Percentiles rank a stretch among this genome's conserved stretches.
Conservation (phyloP, 352 stramenopile genomes). For the Phytophthora rubi region DNA sequence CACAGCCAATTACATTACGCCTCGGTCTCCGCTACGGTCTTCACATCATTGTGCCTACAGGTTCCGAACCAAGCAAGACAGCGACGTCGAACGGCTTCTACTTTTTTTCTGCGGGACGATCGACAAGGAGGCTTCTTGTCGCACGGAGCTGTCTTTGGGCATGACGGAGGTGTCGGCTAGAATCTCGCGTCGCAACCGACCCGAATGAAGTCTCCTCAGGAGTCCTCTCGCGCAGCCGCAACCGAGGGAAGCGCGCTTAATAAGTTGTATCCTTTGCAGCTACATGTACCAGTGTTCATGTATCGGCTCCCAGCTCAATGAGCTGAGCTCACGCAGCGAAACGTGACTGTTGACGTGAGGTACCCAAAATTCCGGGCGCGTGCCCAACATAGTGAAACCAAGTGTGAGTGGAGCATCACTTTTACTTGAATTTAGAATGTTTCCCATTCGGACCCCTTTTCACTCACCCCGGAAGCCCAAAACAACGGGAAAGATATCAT, state of each 20-base stretch:
- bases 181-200: too few relatives aligned
- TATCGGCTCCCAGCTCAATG: background rate
- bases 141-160: too few relatives aligned
- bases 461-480: slow-evolving; percentile 19
- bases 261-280: background rate
- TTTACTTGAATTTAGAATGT: background rate
- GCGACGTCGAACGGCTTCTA: too few relatives aligned
- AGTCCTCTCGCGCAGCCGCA: too few relatives aligned
- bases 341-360: background rate
- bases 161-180: too few relatives aligned
- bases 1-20: background rate
- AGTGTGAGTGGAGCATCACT: slow-evolving; percentile 1
- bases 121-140: too few relatives aligned
- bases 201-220: too few relatives aligned
- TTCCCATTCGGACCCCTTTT: slow-evolving; percentile 26
- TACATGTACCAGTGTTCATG: too few relatives aligned
- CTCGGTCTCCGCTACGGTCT: background rate
- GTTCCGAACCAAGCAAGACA: too few relatives aligned
- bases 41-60: too few relatives aligned
- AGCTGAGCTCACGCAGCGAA: background rate
- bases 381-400: slow-evolving; percentile 12
- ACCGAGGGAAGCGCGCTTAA: background rate
- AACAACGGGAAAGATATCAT: slow-evolving; percentile 8
- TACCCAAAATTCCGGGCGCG: slow-evolving; percentile 7
- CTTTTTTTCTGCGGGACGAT: too few relatives aligned